Percentiles rank a stretch among this genome's conserved stretches.
These are phyloP conservation scores for Sesbania bispinosa DNA, from an alignment of 306 rosid genomes.

Conservation along the genomic window DNA sequence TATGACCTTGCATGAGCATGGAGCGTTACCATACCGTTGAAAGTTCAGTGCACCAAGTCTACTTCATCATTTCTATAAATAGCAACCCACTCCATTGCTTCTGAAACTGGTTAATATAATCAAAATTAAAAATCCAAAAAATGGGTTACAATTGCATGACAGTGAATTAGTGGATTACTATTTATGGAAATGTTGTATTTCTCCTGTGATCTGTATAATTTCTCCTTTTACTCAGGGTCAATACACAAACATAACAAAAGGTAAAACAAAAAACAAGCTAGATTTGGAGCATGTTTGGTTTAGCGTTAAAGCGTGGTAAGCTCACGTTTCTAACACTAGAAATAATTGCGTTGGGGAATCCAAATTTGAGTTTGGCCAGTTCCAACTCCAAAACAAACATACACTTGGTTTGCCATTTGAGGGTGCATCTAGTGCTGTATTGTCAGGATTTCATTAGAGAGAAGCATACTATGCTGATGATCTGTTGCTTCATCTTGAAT, in stretches of 20 bases:
- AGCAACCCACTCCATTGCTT: neutral
- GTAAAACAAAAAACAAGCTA: neutral
- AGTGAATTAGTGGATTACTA: neutral
- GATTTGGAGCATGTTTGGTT: too few relatives aligned
- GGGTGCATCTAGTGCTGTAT: neutral
- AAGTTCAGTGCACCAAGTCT: neutral
- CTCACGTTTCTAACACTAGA: too few relatives aligned
- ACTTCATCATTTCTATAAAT: neutral
- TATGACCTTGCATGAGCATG: neutral
- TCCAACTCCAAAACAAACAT: too few relatives aligned
- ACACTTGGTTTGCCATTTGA: constrained; percentile 8
- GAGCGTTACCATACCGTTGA: constrained; percentile 4
- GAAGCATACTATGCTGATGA: neutral
- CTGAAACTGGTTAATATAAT: neutral
- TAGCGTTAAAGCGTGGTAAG: too few relatives aligned
- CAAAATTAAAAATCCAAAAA: neutral
- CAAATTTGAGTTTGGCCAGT: too few relatives aligned
- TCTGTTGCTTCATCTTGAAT: neutral
- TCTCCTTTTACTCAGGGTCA: neutral
- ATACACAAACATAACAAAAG: neutral
- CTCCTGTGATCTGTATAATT: neutral
- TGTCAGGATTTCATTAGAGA: neutral
- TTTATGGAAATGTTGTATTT: constrained; percentile 1
- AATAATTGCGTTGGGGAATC: too few relatives aligned
- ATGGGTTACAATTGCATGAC: constrained; percentile 1